phyloP scores from a whole-genome alignment of 352 stramenopile species.

The Elongisporangium anandrum region DNA sequence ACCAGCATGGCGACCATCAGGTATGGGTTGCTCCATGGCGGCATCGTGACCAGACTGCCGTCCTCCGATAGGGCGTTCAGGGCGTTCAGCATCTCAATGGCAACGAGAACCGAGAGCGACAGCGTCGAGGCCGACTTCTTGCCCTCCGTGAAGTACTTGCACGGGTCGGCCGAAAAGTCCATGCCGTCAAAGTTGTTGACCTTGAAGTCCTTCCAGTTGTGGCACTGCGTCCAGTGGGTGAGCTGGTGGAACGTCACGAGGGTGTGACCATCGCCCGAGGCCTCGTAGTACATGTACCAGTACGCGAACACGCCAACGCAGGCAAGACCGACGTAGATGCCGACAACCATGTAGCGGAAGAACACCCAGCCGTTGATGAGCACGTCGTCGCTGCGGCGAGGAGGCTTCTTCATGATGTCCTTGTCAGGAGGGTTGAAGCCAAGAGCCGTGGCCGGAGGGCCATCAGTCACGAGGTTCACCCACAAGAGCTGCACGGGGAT shows the following conservation, averaged over 20 bases:
- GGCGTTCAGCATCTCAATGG: constrained; percentile 96
- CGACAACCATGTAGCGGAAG: constrained; percentile 96
- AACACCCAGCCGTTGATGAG: constrained; percentile 98
- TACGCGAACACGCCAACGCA: constrained; percentile 92
- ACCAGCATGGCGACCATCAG: constrained; percentile 91
- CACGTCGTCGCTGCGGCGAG: constrained; percentile 93
- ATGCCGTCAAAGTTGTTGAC: constrained; percentile 90
- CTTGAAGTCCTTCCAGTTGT: constrained; percentile 89
- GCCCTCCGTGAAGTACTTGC: constrained; percentile 91
- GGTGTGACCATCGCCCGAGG: constrained; percentile 89
- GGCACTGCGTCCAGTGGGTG: constrained; percentile 88
- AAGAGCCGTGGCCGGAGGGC: constrained; percentile 96
- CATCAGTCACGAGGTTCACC: constrained; percentile 99
- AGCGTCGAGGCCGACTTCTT: constrained; percentile 92
- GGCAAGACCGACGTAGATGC: constrained; percentile 91
- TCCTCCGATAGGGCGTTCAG: constrained; percentile 93
- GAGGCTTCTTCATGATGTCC: constrained; percentile 96
- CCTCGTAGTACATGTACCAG: constrained; percentile 92
- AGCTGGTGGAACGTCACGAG: constrained; percentile 89
- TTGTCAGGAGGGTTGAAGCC: constrained; percentile 98
- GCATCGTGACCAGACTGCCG: constrained; percentile 89
- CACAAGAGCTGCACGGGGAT: constrained; percentile 99
- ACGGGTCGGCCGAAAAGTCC: constrained; percentile 88
- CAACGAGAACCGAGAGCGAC: constrained; percentile 91
- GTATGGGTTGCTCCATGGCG: constrained; percentile 93